Percentiles rank a stretch among this genome's conserved stretches.
Conservation (phyloP, 1,284 basidiomycete species). For the Melampsora occidentalis region DNA sequence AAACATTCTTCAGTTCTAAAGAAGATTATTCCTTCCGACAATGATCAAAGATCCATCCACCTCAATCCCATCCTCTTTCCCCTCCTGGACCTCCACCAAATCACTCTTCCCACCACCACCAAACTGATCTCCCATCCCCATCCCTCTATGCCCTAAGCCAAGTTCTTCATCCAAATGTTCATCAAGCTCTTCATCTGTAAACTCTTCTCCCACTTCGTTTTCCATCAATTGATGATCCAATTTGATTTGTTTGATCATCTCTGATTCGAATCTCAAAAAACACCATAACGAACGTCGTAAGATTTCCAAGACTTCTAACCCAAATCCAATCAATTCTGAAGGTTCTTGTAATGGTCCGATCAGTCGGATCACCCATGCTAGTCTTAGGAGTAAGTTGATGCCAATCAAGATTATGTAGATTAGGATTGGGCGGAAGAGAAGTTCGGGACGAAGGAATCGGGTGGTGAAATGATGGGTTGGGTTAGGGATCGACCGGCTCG, state of each 20-base stretch:
- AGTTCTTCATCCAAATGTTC: neutral
- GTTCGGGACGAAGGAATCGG: neutral
- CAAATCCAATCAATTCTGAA: conserved; percentile 74
- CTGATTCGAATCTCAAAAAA: conserved; percentile 79
- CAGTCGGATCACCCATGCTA: conserved; percentile 92
- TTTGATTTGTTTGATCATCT: neutral
- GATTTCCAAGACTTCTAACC: conserved; percentile 86
- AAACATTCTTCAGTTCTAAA: too few species aligned
- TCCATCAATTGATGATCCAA: neutral
- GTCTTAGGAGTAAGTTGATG: conserved; percentile 81
- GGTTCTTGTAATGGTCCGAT: conserved; percentile 81
- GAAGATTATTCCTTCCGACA: too few species aligned
- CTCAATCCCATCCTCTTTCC: too few species aligned
- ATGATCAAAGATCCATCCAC: too few species aligned
- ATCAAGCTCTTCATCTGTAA: neutral
- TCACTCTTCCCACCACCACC: too few species aligned
- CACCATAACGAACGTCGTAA: conserved; percentile 92
- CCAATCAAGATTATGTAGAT: conserved; percentile 82
- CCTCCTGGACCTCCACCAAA: too few species aligned
- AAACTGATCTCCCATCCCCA: too few species aligned
- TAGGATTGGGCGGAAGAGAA: conserved; percentile 15
- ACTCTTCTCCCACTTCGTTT: neutral
- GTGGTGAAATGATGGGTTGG: conserved; percentile 67
- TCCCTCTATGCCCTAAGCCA: too few species aligned
- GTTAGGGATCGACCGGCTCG: conserved; percentile 60